Percentiles rank a stretch among this genome's conserved stretches.
Conservation (phyloP, 805 yeast species). For the Lipomyces kockii region DNA sequence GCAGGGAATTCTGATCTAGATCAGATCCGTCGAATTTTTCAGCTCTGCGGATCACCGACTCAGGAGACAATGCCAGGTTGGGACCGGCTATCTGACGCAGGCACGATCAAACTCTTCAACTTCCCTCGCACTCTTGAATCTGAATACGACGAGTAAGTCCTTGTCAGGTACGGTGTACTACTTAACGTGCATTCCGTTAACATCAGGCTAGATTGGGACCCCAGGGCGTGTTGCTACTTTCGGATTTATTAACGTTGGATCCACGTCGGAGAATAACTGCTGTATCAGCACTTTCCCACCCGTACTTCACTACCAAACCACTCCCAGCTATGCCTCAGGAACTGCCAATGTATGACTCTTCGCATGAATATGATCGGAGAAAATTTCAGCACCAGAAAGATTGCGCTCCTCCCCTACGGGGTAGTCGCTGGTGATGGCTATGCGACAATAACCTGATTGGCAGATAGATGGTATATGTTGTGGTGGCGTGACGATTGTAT, state of each 20-base stretch:
- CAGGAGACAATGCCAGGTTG: slow-evolving; percentile 92
- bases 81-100: slow-evolving; percentile 63
- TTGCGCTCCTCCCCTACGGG: slow-evolving; percentile 1
- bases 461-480: neutral
- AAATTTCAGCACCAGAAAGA: slow-evolving; percentile 15
- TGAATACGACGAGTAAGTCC: slow-evolving; percentile 56
- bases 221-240: slow-evolving; percentile 60
- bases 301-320: slow-evolving; percentile 71
- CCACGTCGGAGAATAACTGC: slow-evolving; percentile 81
- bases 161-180: neutral
- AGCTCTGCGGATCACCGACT: slow-evolving; percentile 89
- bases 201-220: slow-evolving; percentile 40
- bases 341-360: slow-evolving; percentile 76
- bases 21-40: slow-evolving; percentile 82
- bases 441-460: neutral
- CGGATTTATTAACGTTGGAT: slow-evolving; percentile 67
- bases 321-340: slow-evolving; percentile 59
- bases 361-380: slow-evolving; percentile 79
- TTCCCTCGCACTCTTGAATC: slow-evolving; percentile 40
- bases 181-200: neutral
- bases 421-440: neutral
- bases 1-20: slow-evolving; percentile 86
- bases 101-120: slow-evolving; percentile 9
- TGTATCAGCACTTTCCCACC: slow-evolving; percentile 69
- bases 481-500: neutral